Conservation (phyloP, 2,329 filamentous ascomycete species). For the Colletotrichum filicis region DNA sequence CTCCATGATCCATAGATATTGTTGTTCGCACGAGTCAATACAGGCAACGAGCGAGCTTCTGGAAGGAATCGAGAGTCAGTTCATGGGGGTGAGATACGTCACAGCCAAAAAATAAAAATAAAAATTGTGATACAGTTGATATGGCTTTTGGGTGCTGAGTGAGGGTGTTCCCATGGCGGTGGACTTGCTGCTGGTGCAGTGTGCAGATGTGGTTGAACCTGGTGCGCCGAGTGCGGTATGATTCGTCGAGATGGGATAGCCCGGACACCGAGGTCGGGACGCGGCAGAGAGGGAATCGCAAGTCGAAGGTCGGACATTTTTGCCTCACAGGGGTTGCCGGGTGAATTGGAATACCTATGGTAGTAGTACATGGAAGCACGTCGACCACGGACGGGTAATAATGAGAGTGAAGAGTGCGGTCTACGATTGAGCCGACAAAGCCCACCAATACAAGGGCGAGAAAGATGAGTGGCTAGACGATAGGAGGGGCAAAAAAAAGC, state of each 20-base stretch:
- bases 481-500: conserved; percentile 15
- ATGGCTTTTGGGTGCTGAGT: conserved; percentile 26
- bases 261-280: conserved; percentile 23
- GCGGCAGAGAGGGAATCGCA: neutral
- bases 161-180: conserved; percentile 4
- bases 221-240: conserved; percentile 13
- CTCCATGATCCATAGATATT: conserved; percentile 22
- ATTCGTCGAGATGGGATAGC: conserved; percentile 22
- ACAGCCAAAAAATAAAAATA: neutral
- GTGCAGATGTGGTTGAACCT: neutral
- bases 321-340: conserved; percentile 26
- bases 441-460: conserved; percentile 30
- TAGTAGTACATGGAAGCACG: neutral
- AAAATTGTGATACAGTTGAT: conserved; percentile 1
- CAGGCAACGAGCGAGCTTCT: conserved; percentile 2
- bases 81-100: conserved; percentile 19
- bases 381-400: neutral
- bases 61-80: conserved; percentile 8
- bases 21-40: conserved; percentile 31
- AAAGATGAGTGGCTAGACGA: conserved; percentile 6
- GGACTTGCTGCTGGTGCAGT: neutral
- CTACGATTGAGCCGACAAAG: conserved; percentile 7
- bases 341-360: conserved; percentile 3
- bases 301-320: conserved; percentile 11
- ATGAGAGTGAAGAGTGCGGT: neutral